phyloP scores from a whole-genome alignment of 2,329 filamentous ascomycete genomes.

The Epichloe uncinata region DNA sequence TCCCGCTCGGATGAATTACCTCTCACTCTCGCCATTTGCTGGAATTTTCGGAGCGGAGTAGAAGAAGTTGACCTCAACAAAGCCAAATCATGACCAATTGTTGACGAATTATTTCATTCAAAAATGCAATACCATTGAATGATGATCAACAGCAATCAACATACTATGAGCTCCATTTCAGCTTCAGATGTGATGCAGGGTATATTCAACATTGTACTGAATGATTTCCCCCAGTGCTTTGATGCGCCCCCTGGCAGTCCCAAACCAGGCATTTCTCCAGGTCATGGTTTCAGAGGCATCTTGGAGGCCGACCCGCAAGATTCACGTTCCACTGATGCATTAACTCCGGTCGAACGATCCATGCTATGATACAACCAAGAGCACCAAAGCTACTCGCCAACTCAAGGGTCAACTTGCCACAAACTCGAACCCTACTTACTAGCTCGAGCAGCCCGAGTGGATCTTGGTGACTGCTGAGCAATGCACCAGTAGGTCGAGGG shows the following conservation, averaged over 20 bases:
- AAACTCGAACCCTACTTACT: constrained; percentile 49
- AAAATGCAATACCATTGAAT: too few relatives aligned
- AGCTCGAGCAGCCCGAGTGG: constrained; percentile 66
- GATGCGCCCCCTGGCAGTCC: neutral
- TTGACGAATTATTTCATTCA: too few relatives aligned
- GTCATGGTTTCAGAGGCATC: neutral
- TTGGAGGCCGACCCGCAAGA: neutral
- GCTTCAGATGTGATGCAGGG: neutral
- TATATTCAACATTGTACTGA: neutral
- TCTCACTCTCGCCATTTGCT: too few relatives aligned
- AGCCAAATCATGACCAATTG: too few relatives aligned
- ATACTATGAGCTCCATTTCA: too few relatives aligned
- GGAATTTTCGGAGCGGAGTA: too few relatives aligned
- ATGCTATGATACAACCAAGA: constrained; percentile 57
- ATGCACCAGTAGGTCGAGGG: neutral
- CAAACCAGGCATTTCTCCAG: neutral
- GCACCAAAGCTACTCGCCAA: constrained; percentile 62
- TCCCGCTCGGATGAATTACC: too few relatives aligned
- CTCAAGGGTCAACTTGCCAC: constrained; percentile 56
- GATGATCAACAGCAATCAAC: neutral
- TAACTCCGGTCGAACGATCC: constrained; percentile 28
- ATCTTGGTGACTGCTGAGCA: constrained; percentile 42
- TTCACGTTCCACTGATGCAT: constrained; percentile 7
- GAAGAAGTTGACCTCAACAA: too few relatives aligned
- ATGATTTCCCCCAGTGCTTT: neutral